A percentile compares a stretch with the other conserved stretches of the same genome.
Conservation (phyloP, 225 moss, liverwort and hornwort genomes). For the Neckera pumila region DNA sequence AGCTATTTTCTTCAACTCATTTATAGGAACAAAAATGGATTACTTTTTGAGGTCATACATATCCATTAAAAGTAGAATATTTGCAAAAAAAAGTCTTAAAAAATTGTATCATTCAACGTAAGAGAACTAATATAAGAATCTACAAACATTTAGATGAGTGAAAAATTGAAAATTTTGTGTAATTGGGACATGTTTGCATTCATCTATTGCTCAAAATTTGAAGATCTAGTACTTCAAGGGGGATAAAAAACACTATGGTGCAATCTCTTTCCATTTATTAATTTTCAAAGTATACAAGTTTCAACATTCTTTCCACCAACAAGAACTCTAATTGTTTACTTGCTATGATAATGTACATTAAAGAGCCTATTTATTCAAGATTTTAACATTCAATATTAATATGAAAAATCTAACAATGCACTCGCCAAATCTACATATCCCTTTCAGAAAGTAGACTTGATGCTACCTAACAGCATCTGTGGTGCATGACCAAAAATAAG, state of each 20-base stretch:
- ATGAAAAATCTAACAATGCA: accelerated
- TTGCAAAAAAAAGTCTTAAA: no score
- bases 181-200: neutral
- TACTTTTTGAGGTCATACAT: no score
- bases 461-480: neutral
- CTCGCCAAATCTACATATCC: neutral
- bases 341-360: neutral
- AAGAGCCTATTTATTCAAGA: neutral
- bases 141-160: no score
- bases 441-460: neutral
- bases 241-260: no score
- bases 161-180: no score
- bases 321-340: neutral
- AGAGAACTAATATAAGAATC: no score
- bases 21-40: no score
- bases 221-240: no score
- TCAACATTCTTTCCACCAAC: neutral
- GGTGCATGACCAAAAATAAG: accelerated
- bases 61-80: no score
- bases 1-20: no score
- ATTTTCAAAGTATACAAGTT: neutral
- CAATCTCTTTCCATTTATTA: neutral
- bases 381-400: no score
- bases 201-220: neutral
- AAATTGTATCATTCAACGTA: no score